phyloP scores from a whole-genome alignment of 805 yeast genomes.

The Sugiyamaella boreocaroliniensis region DNA sequence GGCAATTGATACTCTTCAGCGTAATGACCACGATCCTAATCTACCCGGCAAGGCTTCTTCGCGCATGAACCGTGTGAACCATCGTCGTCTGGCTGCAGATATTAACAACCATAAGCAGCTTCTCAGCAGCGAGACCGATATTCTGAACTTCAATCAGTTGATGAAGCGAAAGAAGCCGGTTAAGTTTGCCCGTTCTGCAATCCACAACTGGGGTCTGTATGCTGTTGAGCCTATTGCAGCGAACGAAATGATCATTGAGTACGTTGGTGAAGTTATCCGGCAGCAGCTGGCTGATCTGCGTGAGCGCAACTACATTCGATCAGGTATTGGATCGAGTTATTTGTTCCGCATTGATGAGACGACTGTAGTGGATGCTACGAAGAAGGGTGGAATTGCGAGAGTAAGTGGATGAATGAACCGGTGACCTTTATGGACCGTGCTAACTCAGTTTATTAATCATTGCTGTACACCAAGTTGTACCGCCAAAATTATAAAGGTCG shows the following conservation, averaged over 20 bases:
- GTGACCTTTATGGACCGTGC: not conserved
- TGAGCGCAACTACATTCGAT: slow-evolving; percentile 74
- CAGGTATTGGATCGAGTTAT: slow-evolving; percentile 94
- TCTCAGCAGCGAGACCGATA: slow-evolving; percentile 61
- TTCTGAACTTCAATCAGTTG: slow-evolving; percentile 75
- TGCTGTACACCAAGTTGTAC: slow-evolving; percentile 97
- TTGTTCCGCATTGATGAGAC: slow-evolving; percentile 88
- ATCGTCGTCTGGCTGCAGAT: slow-evolving; percentile 84
- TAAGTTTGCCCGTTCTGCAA: slow-evolving; percentile 93
- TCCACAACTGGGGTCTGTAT: slow-evolving; percentile 96
- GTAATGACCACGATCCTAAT: slow-evolving; percentile 15
- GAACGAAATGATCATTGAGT: slow-evolving; percentile 94
- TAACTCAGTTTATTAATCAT: slow-evolving; percentile 69
- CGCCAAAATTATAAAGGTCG: slow-evolving; percentile 92
- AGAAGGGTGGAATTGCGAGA: slow-evolving; percentile 93
- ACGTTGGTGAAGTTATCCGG: slow-evolving; percentile 90
- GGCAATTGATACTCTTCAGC: slow-evolving; percentile 23
- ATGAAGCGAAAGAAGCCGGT: slow-evolving; percentile 90
- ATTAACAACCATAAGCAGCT: slow-evolving; percentile 72
- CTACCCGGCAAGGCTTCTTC: slow-evolving; percentile 41
- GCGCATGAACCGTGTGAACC: slow-evolving; percentile 77
- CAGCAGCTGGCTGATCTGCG: slow-evolving; percentile 92
- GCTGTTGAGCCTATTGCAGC: slow-evolving; percentile 95
- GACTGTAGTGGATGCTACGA: slow-evolving; percentile 94
- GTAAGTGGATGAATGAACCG: slow-evolving; percentile 12